phyloP scores from a whole-genome alignment of 441 rosid genomes.

The Lepidium campestre region DNA sequence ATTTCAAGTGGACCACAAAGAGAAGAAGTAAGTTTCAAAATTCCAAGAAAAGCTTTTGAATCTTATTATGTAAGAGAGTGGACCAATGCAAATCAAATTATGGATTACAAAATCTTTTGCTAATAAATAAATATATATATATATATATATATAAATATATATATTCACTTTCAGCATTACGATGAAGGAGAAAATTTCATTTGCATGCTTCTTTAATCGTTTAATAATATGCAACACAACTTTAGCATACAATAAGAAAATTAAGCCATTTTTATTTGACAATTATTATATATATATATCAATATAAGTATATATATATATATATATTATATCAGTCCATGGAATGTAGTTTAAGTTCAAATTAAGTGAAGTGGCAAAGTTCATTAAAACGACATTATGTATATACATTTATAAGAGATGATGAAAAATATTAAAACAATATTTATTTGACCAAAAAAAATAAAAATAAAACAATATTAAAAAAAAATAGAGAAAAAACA shows the following conservation, averaged over 20 bases:
- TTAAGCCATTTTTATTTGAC: conserved; percentile 2
- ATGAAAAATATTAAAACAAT: too few species aligned
- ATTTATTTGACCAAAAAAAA: too few species aligned
- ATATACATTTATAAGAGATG: too few species aligned
- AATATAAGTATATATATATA: too few species aligned
- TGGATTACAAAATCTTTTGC: neutral
- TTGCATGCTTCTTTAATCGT: conserved; percentile 34
- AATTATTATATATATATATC: too few species aligned
- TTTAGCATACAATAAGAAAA: conserved; percentile 20
- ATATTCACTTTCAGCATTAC: conserved; percentile 33
- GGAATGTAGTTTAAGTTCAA: too few species aligned
- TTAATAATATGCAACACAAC: conserved; percentile 31
- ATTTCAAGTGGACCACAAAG: conserved; percentile 9
- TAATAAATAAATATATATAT: neutral
- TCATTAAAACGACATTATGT: too few species aligned
- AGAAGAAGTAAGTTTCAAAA: conserved; percentile 29
- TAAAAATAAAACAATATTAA: too few species aligned
- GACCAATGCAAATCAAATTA: conserved; percentile 28
- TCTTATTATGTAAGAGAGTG: conserved; percentile 16
- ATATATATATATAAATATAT: too few species aligned
- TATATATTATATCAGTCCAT: too few species aligned
- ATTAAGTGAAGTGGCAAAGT: too few species aligned
- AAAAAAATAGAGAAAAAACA: too few species aligned
- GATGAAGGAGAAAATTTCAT: conserved; percentile 27
- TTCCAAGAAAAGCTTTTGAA: conserved; percentile 27